Evolutionary conservation across 345 rosid genomes (phyloP).

Genomic region (Nephelium lappaceum): DNA sequence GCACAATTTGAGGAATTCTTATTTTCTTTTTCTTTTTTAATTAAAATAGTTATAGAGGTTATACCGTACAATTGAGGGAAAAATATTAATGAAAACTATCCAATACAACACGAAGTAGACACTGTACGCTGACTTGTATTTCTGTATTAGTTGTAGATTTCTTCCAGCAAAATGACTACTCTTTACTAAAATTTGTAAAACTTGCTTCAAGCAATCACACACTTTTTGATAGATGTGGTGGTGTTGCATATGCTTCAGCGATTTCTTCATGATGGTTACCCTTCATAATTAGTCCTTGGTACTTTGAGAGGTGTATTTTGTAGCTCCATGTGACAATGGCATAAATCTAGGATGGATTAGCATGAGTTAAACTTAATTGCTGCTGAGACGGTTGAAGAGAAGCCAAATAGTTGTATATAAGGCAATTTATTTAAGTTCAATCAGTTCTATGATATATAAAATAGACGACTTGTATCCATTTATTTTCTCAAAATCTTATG

Average conservation of each 20-base stretch:
- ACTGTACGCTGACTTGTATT: background rate
- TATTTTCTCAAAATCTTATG: too few relatives aligned
- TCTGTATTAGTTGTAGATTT: slow-evolving; percentile 3
- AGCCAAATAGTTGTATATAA: too few relatives aligned
- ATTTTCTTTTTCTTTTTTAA: slow-evolving; percentile 18
- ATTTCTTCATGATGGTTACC: background rate
- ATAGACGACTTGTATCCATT: too few relatives aligned
- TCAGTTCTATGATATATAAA: too few relatives aligned
- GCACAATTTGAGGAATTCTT: slow-evolving; percentile 22
- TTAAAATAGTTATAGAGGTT: slow-evolving; percentile 22
- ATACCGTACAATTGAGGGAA: slow-evolving; percentile 29
- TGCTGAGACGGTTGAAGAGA: too few relatives aligned
- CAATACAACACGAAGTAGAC: slow-evolving; percentile 3
- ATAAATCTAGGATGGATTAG: too few relatives aligned
- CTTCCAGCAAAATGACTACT: background rate
- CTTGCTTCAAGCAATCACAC: background rate
- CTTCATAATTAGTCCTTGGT: background rate
- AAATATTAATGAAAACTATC: slow-evolving; percentile 8
- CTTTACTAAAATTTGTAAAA: slow-evolving; percentile 6
- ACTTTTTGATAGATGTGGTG: background rate
- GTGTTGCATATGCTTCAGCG: background rate
- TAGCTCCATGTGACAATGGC: background rate
- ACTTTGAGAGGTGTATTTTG: background rate
- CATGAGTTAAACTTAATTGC: too few relatives aligned
- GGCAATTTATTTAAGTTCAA: too few relatives aligned